A percentile compares a stretch with the other conserved stretches of the same genome.
phyloP scores from a whole-genome alignment of 345 rosid species.

The Eucalyptus urophylla region DNA sequence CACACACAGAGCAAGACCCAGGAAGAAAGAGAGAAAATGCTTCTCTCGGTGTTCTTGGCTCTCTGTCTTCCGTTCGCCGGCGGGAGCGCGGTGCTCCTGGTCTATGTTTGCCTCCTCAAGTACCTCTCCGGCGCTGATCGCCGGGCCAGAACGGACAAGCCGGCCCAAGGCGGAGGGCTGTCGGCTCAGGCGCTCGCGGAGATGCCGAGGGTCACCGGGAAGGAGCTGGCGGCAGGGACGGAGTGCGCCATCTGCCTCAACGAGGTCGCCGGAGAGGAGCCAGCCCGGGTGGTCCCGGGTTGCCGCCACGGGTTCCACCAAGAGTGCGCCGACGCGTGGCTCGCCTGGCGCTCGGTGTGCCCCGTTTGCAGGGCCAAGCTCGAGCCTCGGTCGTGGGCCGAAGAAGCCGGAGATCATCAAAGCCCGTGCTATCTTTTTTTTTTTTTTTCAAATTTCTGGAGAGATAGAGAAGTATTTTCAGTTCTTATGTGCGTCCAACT shows the following conservation, averaged over 20 bases:
- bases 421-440: neutral
- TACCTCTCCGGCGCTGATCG: neutral
- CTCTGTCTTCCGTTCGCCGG: conserved; percentile 63
- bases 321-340: conserved; percentile 78
- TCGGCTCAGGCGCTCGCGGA: conserved; percentile 46
- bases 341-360: conserved; percentile 41
- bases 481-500: too few species aligned
- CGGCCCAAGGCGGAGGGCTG: conserved; percentile 25
- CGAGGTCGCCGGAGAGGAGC: conserved; percentile 46
- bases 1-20: neutral
- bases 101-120: too few species aligned
- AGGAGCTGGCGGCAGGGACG: conserved; percentile 42
- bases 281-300: conserved; percentile 59
- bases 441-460: neutral
- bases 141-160: neutral
- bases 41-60: conserved; percentile 42
- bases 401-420: neutral
- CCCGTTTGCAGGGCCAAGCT: conserved; percentile 63
- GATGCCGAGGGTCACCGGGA: conserved; percentile 52
- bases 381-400: conserved; percentile 1
- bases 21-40: conserved; percentile 18
- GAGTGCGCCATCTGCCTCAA: conserved; percentile 88
- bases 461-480: neutral
- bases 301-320: conserved; percentile 83
- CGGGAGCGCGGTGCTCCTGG: conserved; percentile 27